Evolutionary conservation across 495 filamentous ascomycete genomes (phyloP).

Genomic region (Xylaria telfairii): DNA sequence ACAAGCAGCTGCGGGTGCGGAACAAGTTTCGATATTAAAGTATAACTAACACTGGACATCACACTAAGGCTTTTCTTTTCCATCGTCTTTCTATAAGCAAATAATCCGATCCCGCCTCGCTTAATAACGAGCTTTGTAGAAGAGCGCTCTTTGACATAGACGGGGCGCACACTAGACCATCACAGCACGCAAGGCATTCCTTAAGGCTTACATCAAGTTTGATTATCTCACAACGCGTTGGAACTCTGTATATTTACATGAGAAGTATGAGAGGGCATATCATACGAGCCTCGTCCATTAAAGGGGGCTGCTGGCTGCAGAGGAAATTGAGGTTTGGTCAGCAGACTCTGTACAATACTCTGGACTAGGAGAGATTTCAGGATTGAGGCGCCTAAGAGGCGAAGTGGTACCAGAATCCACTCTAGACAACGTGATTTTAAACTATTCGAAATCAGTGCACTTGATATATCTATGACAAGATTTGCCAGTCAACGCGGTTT

Average conservation of each 20-base stretch:
- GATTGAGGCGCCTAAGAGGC: neutral
- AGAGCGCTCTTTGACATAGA: neutral
- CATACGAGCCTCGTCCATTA: no score
- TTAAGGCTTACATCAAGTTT: neutral
- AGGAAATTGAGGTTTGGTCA: neutral
- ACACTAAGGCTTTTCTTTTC: neutral
- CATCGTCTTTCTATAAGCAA: neutral
- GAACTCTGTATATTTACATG: neutral
- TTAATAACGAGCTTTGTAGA: constrained; percentile 4
- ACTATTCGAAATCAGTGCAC: neutral
- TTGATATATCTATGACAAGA: neutral
- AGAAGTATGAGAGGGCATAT: neutral
- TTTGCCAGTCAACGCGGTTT: neutral
- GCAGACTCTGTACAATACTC: neutral
- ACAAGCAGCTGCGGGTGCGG: constrained; percentile 97
- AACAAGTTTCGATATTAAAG: constrained; percentile 94
- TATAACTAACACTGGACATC: constrained; percentile 37
- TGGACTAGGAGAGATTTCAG: neutral
- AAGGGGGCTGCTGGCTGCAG: neutral
- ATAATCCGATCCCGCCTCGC: neutral
- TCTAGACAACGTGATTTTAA: neutral
- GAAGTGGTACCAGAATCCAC: neutral
- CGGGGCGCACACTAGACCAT: neutral
- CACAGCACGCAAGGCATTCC: neutral
- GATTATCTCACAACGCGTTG: neutral